Conservation (phyloP, 176 grass and related monocot species). For the Leersia perrieri region DNA sequence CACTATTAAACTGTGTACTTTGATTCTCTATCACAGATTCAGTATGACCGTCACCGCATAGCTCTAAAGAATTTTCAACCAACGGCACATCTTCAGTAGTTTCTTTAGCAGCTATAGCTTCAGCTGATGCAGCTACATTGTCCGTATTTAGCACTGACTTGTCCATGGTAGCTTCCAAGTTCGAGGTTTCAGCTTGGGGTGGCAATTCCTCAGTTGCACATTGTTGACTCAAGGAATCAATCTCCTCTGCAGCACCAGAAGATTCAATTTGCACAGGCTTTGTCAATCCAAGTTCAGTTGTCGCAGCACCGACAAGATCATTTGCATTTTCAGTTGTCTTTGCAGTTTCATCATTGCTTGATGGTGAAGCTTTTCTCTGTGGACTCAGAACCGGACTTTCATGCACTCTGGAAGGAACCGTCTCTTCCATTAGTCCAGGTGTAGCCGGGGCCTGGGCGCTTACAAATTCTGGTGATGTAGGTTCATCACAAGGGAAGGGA, state of each 20-base stretch:
- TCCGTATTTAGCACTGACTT: constrained; percentile 12
- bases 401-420: constrained; percentile 66
- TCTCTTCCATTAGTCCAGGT: constrained; percentile 88
- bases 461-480: constrained; percentile 53
- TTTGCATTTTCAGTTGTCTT: constrained; percentile 41
- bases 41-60: constrained; percentile 21
- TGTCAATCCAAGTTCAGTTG: constrained; percentile 9
- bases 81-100: constrained; percentile 17
- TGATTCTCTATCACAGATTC: constrained; percentile 12
- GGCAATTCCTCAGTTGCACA: constrained; percentile 5
- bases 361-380: constrained; percentile 63
- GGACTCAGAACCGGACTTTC: constrained; percentile 76
- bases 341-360: constrained; percentile 51
- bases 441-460: constrained; percentile 82
- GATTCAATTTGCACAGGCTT: constrained; percentile 39
- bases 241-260: constrained; percentile 27
- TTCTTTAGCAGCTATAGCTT: constrained; percentile 27
- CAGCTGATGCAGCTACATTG: constrained; percentile 33
- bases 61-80: constrained; percentile 40
- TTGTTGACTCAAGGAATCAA: constrained; percentile 28
- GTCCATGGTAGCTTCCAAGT: constrained; percentile 22
- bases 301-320: constrained; percentile 31
- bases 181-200: constrained; percentile 21
- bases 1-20: constrained; percentile 31
- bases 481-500: constrained; percentile 47